phyloP scores from a whole-genome alignment of 140 eudicot species.

The Senecio squalidus region DNA sequence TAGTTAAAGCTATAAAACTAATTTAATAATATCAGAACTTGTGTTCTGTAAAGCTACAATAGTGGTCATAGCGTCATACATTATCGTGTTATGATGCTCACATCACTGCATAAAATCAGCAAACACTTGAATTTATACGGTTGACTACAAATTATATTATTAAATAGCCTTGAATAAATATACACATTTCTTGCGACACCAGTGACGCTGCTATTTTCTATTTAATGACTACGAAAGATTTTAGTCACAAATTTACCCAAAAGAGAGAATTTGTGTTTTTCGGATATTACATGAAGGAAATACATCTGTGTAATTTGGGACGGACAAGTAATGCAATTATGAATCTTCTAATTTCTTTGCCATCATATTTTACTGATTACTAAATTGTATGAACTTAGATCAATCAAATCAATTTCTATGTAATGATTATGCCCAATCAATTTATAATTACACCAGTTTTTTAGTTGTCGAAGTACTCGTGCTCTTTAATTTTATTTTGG shows the following conservation, averaged over 20 bases:
- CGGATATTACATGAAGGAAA: not conserved
- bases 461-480: not conserved
- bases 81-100: not conserved
- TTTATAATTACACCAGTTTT: not conserved
- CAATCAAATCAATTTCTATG: too few species aligned
- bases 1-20: not conserved
- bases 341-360: not conserved
- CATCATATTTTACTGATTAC: not conserved
- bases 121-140: not conserved
- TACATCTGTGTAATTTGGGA: not conserved
- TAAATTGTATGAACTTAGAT: too few species aligned
- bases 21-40: not conserved
- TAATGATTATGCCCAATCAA: too few species aligned
- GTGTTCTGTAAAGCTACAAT: conserved; percentile 1
- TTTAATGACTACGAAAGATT: too few species aligned
- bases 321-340: not conserved
- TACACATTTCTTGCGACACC: too few species aligned
- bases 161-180: not conserved
- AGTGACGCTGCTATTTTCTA: too few species aligned
- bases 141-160: not conserved
- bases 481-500: conserved; percentile 1
- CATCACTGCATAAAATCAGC: not conserved
- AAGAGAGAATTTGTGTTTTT: not conserved
- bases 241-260: not conserved
- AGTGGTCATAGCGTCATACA: not conserved